Conservation (phyloP, 257 asterid genomes). For the Cynanchum wilfordii region DNA sequence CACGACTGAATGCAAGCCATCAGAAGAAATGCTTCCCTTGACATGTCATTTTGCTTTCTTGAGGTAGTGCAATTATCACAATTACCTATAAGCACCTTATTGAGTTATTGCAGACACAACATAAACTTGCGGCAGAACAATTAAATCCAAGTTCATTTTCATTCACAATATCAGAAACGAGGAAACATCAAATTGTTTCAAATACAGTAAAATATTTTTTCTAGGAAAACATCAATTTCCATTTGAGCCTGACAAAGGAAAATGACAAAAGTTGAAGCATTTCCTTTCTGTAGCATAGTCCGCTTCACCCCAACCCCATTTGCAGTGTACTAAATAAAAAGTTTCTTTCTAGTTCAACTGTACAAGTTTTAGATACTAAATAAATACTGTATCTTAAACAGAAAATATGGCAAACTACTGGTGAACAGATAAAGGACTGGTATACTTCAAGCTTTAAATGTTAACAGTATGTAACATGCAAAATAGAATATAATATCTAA, state of each 20-base stretch:
- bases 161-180: not conserved
- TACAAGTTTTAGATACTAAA: not conserved
- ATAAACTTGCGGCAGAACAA: not conserved
- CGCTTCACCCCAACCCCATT: not conserved
- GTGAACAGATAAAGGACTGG: not conserved
- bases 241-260: not conserved
- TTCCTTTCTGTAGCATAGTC: not conserved
- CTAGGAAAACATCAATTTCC: not conserved
- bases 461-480: not conserved
- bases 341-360: not conserved
- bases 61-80: constrained; percentile 89
- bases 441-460: not conserved
- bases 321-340: not conserved
- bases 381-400: not conserved
- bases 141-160: not conserved
- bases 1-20: constrained; percentile 79
- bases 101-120: not conserved
- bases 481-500: not conserved
- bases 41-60: constrained; percentile 62
- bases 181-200: not conserved
- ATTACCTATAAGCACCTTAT: constrained; percentile 47
- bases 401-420: not conserved
- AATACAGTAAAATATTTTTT: not conserved
- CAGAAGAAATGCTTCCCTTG: constrained; percentile 91
- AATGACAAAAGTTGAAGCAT: not conserved